Conservation (phyloP, 371 early-diverging fungal species). For the Mortierella sp. region DNA sequence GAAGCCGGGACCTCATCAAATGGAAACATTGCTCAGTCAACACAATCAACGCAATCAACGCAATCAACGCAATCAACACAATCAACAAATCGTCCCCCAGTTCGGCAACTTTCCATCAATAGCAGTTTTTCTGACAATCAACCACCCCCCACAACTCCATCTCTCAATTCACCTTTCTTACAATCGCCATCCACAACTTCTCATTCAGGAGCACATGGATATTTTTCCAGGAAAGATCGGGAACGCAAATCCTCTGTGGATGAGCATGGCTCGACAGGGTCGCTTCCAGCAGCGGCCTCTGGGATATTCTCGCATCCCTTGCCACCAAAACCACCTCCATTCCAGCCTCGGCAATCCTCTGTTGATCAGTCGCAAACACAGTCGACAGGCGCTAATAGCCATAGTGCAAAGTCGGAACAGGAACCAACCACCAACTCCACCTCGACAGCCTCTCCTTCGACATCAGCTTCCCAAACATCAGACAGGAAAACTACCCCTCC, state of each 20-base stretch:
- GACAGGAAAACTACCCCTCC: slow-evolving; percentile 25
- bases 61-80: slow-evolving; percentile 7
- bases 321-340: slow-evolving; percentile 48
- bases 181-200: slow-evolving; percentile 47
- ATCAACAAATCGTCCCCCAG: slow-evolving; percentile 20
- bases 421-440: slow-evolving; percentile 15
- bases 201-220: slow-evolving; percentile 40
- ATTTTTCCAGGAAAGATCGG: slow-evolving; percentile 45
- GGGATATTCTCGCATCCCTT: slow-evolving; percentile 44
- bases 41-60: slow-evolving; percentile 9
- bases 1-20: slow-evolving; percentile 40
- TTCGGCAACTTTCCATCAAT: slow-evolving; percentile 34
- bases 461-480: not conserved
- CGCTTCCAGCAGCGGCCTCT: not conserved
- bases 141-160: slow-evolving; percentile 32
- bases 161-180: slow-evolving; percentile 34
- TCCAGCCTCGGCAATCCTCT: slow-evolving; percentile 37
- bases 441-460: not conserved
- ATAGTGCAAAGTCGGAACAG: slow-evolving; percentile 14
- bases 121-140: slow-evolving; percentile 29
- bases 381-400: slow-evolving; percentile 3
- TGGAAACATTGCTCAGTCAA: slow-evolving; percentile 19
- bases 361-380: slow-evolving; percentile 25
- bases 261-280: slow-evolving; percentile 19
- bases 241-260: slow-evolving; percentile 43